Base-by-base conservation (phyloP, 1,139 yeast species). In the Taphrina sp. region DNA sequence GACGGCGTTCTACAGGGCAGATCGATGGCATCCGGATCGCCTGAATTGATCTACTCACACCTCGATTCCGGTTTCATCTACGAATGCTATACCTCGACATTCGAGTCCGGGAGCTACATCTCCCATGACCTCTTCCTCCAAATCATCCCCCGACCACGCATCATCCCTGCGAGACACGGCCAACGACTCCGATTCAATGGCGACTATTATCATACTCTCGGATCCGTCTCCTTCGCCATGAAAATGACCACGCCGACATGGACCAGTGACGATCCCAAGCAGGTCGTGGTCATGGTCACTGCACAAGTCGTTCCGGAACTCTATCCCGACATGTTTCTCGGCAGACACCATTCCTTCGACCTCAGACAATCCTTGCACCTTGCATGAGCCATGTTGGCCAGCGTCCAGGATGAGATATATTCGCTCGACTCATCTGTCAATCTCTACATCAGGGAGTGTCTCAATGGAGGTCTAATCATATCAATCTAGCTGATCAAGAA, bases 271-370 rank as follows among this genome's bases (percentile, higher is more conserved):
- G 31, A 26, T 12, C 10, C 10, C 31, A 43, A 43, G 3, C 38
- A 43, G 17, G 29, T 43, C 14, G 47, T 29, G 10, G 8, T 43
- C 14, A n/a, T 22, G 14, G 29, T 43, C 28, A 43, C 47, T 3
- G 47, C 47, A 7, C 19, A 28, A 31, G 47, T 43, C 26, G 38
- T 43, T 12, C 35, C 34, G 19, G 38, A 33, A 19, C 24, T 43
- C 26, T 43, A 31, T 22, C 47, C 47, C 14, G 47, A 43, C 47
- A 19, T 43, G 38, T 43, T 43, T 16, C 17, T 43, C 7, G 47
- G 47, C 8, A 26, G 31, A n/a, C n/a, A n/a, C n/a, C n/a, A n/a
- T n/a, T n/a, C n/a, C n/a, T n/a, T n/a, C n/a, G n/a, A n/a, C n/a
- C n/a, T n/a, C n/a, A n/a, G n/a, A n/a, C n/a, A n/a, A n/a, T n/a